These are phyloP conservation scores for Monosporascus sp. DNA, from an alignment of 2,329 filamentous ascomycete genomes.

Conservation along the genomic window DNA sequence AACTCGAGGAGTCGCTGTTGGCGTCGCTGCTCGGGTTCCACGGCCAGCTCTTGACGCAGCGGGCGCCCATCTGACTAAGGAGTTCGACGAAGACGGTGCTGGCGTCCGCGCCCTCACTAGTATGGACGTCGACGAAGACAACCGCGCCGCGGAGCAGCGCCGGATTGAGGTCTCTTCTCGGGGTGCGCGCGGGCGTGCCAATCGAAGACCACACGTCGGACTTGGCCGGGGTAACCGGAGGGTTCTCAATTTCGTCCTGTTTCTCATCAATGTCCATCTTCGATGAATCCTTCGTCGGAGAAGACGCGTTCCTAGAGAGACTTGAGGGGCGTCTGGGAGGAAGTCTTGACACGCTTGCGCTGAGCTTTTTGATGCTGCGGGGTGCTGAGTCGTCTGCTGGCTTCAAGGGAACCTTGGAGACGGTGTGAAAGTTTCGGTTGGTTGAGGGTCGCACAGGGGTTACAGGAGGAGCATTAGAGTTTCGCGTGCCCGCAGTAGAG, in stretches of 20 bases:
- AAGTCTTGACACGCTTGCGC: slow-evolving; percentile 45
- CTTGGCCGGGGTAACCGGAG: slow-evolving; percentile 41
- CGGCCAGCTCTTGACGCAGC: slow-evolving; percentile 69
- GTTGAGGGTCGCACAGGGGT: slow-evolving; percentile 50
- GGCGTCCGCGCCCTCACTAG: slow-evolving; percentile 73
- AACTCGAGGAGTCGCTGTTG: slow-evolving; percentile 30
- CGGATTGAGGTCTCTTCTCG: slow-evolving; percentile 47
- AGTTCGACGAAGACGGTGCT: slow-evolving; percentile 78
- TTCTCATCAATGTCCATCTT: slow-evolving; percentile 23
- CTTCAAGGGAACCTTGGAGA: slow-evolving; percentile 73
- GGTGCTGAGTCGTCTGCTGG: slow-evolving; percentile 55
- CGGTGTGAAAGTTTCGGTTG: slow-evolving; percentile 62
- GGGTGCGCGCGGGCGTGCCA: slow-evolving; percentile 52
- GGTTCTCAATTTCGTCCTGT: slow-evolving; percentile 14
- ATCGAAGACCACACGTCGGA: slow-evolving; percentile 48
- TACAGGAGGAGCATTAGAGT: slow-evolving; percentile 33
- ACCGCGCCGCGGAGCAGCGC: slow-evolving; percentile 63
- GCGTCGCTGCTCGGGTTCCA: slow-evolving; percentile 55
- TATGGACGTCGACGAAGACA: slow-evolving; percentile 80
- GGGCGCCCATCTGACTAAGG: slow-evolving; percentile 74
- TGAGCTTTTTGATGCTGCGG: slow-evolving; percentile 41
- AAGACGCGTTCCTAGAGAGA: slow-evolving; percentile 44
- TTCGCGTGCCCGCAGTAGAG: slow-evolving; percentile 7
- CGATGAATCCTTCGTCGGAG: slow-evolving; percentile 39
- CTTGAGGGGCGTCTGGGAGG: slow-evolving; percentile 37